These are phyloP conservation scores for Ramaria sp. DNA, from an alignment of 768 basidiomycete species.

Conservation along the genomic window DNA sequence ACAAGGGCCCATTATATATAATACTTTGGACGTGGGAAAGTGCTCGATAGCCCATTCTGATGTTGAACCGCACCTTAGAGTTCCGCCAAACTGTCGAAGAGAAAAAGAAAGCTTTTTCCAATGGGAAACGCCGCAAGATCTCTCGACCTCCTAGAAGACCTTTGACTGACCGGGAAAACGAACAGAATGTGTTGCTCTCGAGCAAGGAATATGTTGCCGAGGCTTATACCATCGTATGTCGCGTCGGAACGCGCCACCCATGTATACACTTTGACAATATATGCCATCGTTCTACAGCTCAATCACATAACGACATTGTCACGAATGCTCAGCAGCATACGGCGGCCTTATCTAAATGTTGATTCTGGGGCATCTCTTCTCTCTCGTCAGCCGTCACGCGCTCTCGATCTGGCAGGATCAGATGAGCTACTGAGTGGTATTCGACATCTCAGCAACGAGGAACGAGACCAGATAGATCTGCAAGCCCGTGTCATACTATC, in stretches of 20 bases:
- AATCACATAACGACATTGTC: conserved; percentile 61
- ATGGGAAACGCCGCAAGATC: conserved; percentile 42
- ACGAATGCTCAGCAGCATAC: conserved; percentile 62
- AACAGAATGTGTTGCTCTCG: conserved; percentile 23
- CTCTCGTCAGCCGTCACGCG: conserved; percentile 38
- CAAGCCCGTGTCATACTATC: conserved; percentile 80
- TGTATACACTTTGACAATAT: background rate
- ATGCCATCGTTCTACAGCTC: conserved; percentile 34
- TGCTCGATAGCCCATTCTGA: conserved; percentile 28
- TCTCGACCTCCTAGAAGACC: conserved; percentile 16
- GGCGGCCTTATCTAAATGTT: conserved; percentile 81
- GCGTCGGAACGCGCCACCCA: conserved; percentile 19
- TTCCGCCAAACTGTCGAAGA: conserved; percentile 44
- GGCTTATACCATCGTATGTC: conserved; percentile 56
- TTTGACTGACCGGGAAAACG: conserved; percentile 18
- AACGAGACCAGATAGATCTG: conserved; percentile 92
- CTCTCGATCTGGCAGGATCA: conserved; percentile 39
- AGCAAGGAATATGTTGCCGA: conserved; percentile 64
- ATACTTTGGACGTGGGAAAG: background rate
- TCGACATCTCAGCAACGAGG: conserved; percentile 72
- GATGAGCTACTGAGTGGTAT: conserved; percentile 51
- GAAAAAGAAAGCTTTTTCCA: conserved; percentile 30
- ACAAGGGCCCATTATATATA: background rate
- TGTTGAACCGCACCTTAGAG: conserved; percentile 47
- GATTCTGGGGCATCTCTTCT: conserved; percentile 46